Evolutionary conservation across 75 land plant species (phyloP).

Genomic region (Cryptomeria japonica): DNA sequence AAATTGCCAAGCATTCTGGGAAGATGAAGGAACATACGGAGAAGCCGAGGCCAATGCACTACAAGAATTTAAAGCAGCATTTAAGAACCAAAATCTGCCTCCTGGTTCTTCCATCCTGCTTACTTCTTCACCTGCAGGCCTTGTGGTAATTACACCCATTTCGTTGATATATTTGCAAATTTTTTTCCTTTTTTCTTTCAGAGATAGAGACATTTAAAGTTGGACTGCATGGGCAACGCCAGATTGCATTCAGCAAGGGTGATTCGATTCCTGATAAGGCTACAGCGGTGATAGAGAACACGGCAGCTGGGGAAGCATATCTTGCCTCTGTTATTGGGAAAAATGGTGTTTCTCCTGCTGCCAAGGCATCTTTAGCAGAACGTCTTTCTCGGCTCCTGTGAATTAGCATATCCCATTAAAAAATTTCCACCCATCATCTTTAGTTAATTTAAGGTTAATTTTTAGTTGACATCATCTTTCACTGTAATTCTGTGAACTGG

Average conservation of each 20-base stretch:
- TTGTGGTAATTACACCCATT: neutral
- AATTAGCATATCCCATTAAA: too few relatives aligned
- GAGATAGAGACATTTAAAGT: neutral
- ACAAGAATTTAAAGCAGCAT: slow-evolving; percentile 39
- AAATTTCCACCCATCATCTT: too few relatives aligned
- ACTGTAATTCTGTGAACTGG: too few relatives aligned
- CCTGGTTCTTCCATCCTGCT: slow-evolving; percentile 56
- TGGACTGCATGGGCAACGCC: neutral
- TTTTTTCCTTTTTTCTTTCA: neutral
- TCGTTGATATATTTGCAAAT: too few relatives aligned
- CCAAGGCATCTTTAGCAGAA: slow-evolving; percentile 44
- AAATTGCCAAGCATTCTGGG: slow-evolving; percentile 43
- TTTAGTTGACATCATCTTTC: too few relatives aligned
- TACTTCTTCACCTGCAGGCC: slow-evolving; percentile 35
- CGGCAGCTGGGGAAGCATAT: slow-evolving; percentile 30
- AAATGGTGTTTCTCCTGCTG: slow-evolving; percentile 67
- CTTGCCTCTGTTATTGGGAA: slow-evolving; percentile 66
- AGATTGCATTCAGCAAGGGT: slow-evolving; percentile 60
- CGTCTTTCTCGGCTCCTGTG: slow-evolving; percentile 19
- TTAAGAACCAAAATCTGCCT: slow-evolving; percentile 56
- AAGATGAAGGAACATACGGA: slow-evolving; percentile 31
- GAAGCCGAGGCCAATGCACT: slow-evolving; percentile 44
- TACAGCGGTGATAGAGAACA: slow-evolving; percentile 47
- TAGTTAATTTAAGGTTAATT: too few relatives aligned
- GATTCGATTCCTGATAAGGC: slow-evolving; percentile 24